Conservation (phyloP, 2,329 filamentous ascomycete genomes). For the Pleoardoris graminearum region DNA sequence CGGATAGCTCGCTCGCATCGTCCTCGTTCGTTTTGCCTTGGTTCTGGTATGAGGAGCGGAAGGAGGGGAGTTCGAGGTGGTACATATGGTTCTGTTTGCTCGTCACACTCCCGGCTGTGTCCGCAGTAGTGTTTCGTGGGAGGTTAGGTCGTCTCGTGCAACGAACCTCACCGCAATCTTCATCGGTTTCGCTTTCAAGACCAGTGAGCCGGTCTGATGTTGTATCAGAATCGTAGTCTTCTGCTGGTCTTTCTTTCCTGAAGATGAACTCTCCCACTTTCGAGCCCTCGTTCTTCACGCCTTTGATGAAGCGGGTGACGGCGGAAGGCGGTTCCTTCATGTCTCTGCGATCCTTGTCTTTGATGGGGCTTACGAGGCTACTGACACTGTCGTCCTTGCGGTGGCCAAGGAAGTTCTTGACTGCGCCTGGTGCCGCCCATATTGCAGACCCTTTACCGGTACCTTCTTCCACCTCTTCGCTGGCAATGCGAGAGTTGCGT, state of each 20-base stretch:
- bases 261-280: constrained; percentile 65
- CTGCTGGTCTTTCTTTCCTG: constrained; percentile 56
- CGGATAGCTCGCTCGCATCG: constrained; percentile 22
- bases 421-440: constrained; percentile 36
- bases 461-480: constrained; percentile 37
- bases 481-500: constrained; percentile 31
- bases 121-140: constrained; percentile 36
- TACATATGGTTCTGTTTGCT: constrained; percentile 32
- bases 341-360: constrained; percentile 46
- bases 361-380: constrained; percentile 37
- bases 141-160: constrained; percentile 27
- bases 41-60: constrained; percentile 36
- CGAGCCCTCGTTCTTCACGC: constrained; percentile 67
- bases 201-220: constrained; percentile 51
- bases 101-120: constrained; percentile 24
- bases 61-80: constrained; percentile 42
- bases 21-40: constrained; percentile 33
- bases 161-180: constrained; percentile 16
- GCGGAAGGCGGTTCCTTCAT: constrained; percentile 54
- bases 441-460: constrained; percentile 36
- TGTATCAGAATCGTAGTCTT: constrained; percentile 52
- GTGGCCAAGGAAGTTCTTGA: constrained; percentile 39
- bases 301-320: constrained; percentile 77
- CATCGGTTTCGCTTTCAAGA: constrained; percentile 37
- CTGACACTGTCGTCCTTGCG: constrained; percentile 46